Percentiles rank a stretch among this genome's conserved stretches.
Evolutionary conservation across 2,329 filamentous ascomycete genomes (phyloP).

Genomic region (Emericellopsis cladophorae): DNA sequence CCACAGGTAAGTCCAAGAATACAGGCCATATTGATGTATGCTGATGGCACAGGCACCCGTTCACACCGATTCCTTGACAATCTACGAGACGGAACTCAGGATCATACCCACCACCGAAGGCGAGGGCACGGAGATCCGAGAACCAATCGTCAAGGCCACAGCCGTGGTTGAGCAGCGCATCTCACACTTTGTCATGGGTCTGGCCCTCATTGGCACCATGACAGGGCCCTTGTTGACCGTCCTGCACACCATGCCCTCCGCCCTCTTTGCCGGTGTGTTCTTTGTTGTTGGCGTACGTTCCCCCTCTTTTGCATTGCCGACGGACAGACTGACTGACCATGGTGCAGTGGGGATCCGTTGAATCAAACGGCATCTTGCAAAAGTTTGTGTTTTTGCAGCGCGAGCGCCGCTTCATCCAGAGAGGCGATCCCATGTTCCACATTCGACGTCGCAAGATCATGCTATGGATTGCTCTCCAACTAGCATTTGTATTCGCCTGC

Average conservation of each 20-base stretch:
- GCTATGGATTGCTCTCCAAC: conserved; percentile 36
- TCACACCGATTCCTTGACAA: conserved; percentile 39
- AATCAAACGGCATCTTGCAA: conserved; percentile 37
- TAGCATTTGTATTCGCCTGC: conserved; percentile 35
- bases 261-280: conserved; percentile 42
- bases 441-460: conserved; percentile 30
- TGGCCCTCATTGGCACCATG: conserved; percentile 42
- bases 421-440: conserved; percentile 29
- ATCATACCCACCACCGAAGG: conserved; percentile 27
- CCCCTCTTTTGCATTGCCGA: background rate
- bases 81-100: conserved; percentile 24
- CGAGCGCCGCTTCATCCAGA: conserved; percentile 32
- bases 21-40: background rate
- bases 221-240: conserved; percentile 39
- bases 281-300: conserved; percentile 40
- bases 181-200: conserved; percentile 40
- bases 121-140: conserved; percentile 24
- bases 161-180: conserved; percentile 43
- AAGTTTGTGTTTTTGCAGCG: conserved; percentile 34
- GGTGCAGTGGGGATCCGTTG: conserved; percentile 28
- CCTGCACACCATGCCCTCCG: conserved; percentile 38
- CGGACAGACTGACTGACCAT: background rate
- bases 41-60: conserved; percentile 34
- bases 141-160: conserved; percentile 27
- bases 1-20: conserved; percentile 18